Percentiles rank a stretch among this genome's conserved stretches.
These are phyloP conservation scores for Syzygium oleosum DNA, from an alignment of 345 rosid genomes.

Conservation along the genomic window DNA sequence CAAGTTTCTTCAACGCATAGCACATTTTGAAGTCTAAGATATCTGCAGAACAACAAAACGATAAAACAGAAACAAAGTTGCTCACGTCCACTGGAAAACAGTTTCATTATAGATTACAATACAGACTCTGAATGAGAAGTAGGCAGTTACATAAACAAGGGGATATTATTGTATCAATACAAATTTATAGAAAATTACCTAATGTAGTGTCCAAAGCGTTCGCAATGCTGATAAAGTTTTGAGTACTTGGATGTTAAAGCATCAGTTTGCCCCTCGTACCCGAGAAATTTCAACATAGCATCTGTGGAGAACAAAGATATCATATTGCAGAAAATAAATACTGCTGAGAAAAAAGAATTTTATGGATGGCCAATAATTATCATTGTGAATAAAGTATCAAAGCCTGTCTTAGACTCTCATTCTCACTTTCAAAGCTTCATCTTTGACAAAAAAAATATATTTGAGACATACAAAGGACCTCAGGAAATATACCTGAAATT, in stretches of 20 bases:
- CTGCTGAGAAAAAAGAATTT: neutral
- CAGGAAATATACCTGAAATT: slow-evolving; percentile 40
- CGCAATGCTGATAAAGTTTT: slow-evolving; percentile 59
- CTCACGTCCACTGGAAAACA: neutral
- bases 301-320: slow-evolving; percentile 26
- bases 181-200: neutral
- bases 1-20: slow-evolving; percentile 61
- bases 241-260: slow-evolving; percentile 19
- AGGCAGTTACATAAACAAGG: neutral
- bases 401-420: neutral
- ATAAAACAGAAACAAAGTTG: neutral
- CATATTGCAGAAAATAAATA: neutral
- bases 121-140: neutral
- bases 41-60: slow-evolving; percentile 32
- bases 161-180: neutral
- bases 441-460: neutral
- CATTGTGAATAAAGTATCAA: neutral
- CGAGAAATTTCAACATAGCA: slow-evolving; percentile 37
- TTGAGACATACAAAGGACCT: neutral
- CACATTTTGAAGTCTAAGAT: slow-evolving; percentile 73
- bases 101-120: neutral
- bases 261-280: slow-evolving; percentile 28
- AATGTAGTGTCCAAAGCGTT: slow-evolving; percentile 59
- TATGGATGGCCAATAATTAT: neutral
- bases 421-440: neutral